phyloP scores from a whole-genome alignment of 2,329 filamentous ascomycete genomes.

The Claviceps arundinis region DNA sequence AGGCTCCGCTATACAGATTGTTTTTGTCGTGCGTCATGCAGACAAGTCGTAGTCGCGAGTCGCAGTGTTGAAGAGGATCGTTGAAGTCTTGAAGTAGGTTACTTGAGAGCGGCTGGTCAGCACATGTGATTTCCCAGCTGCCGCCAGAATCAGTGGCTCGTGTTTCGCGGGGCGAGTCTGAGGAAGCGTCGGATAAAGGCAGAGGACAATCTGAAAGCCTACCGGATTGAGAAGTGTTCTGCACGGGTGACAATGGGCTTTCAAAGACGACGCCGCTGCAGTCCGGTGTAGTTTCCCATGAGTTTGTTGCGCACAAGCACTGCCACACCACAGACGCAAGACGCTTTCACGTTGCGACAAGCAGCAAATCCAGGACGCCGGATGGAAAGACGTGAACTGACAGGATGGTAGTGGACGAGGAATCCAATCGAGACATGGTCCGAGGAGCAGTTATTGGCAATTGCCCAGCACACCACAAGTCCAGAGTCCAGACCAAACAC shows the following conservation, averaged over 20 bases:
- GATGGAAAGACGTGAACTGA: not conserved
- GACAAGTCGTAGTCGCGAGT: not conserved
- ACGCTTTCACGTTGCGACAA: conserved; percentile 3
- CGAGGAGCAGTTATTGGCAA: not conserved
- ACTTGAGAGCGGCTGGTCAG: not conserved
- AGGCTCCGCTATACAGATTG: not conserved
- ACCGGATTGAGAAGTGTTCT: conserved; percentile 13
- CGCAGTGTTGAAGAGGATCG: not conserved
- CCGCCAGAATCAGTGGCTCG: not conserved
- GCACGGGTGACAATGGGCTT: not conserved
- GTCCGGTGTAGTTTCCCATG: not conserved
- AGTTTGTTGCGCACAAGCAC: conserved; percentile 2
- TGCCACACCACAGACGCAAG: conserved; percentile 3
- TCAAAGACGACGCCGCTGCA: not conserved
- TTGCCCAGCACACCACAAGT: no score
- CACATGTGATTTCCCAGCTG: not conserved
- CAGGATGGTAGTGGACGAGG: conserved; percentile 3
- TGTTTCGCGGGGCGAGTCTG: not conserved
- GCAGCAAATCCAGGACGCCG: not conserved
- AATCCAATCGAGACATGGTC: conserved; percentile 26
- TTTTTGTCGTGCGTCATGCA: not conserved
- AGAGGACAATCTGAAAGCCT: not conserved
- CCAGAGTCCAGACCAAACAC: not conserved
- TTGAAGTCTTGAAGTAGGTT: not conserved
- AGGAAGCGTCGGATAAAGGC: not conserved